A percentile compares a stretch with the other conserved stretches of the same genome.
These are phyloP conservation scores for Curvularia sp. DNA, from an alignment of 2,329 filamentous ascomycete genomes.

Conservation along the genomic window DNA sequence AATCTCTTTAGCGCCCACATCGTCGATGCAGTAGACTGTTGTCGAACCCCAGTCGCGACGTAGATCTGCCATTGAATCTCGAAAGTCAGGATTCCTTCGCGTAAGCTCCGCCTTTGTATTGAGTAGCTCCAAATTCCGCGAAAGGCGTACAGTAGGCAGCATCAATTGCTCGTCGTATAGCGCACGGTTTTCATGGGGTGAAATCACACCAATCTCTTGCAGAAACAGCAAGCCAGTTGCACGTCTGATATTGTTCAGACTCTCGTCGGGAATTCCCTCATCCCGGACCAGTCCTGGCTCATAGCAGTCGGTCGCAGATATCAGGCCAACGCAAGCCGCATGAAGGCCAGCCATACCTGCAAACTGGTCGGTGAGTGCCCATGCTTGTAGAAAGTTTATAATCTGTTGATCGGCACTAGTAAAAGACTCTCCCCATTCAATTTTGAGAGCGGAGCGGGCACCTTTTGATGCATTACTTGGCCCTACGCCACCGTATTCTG, in stretches of 20 bases:
- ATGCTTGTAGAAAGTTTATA: conserved; percentile 73
- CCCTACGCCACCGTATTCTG: conserved; percentile 45
- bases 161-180: conserved; percentile 65
- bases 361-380: conserved; percentile 51
- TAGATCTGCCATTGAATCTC: conserved; percentile 63
- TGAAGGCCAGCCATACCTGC: conserved; percentile 59
- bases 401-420: conserved; percentile 62
- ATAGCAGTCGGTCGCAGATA: conserved; percentile 70
- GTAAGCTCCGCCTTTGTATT: conserved; percentile 42
- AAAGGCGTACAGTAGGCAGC: conserved; percentile 58
- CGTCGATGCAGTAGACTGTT: conserved; percentile 77
- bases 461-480: conserved; percentile 42
- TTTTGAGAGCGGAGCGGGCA: conserved; percentile 24
- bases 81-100: conserved; percentile 46
- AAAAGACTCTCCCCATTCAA: conserved; percentile 52
- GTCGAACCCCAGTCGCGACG: conserved; percentile 67
- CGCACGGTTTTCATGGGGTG: conserved; percentile 73
- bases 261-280: conserved; percentile 23
- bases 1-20: conserved; percentile 70
- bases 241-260: conserved; percentile 15
- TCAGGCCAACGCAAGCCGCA: conserved; percentile 68
- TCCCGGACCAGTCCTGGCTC: conserved; percentile 41
- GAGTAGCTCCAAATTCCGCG: conserved; percentile 54
- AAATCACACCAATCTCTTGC: conserved; percentile 75
- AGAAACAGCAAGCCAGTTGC: conserved; percentile 69